These are phyloP conservation scores for Lenwebbia sp. DNA, from an alignment of 345 rosid species.

Conservation along the genomic window DNA sequence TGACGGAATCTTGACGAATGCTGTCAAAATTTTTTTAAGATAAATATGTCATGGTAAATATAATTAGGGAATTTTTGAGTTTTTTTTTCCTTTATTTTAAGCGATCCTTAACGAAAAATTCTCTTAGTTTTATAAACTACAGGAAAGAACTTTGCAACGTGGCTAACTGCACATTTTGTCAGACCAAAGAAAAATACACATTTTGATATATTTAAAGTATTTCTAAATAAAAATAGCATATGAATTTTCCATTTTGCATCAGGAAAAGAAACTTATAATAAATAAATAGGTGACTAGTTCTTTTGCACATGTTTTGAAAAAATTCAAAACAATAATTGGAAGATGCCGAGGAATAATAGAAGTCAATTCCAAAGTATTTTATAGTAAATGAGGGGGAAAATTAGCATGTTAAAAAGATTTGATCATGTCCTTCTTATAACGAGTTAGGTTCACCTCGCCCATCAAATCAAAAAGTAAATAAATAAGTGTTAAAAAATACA, in stretches of 20 bases:
- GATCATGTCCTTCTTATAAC: not conserved
- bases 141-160: not conserved
- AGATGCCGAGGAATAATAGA: not conserved
- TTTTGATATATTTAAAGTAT: not conserved
- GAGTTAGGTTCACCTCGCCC: too few species aligned
- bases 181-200: not conserved
- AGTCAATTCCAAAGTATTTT: not conserved
- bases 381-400: not conserved
- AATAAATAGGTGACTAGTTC: not conserved
- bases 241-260: not conserved
- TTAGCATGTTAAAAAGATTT: not conserved
- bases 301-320: not conserved
- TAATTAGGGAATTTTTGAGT: too few species aligned
- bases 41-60: too few species aligned
- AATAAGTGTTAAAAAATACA: not conserved
- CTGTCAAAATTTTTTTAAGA: too few species aligned
- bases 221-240: not conserved
- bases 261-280: rapidly evolving
- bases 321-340: not conserved
- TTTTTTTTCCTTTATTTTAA: not conserved
- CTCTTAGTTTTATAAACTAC: not conserved
- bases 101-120: not conserved
- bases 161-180: too few species aligned
- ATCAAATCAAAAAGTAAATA: not conserved
- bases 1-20: too few species aligned